Conservation (phyloP, 2,329 filamentous ascomycete species). For the Fusarium sublunatum region DNA sequence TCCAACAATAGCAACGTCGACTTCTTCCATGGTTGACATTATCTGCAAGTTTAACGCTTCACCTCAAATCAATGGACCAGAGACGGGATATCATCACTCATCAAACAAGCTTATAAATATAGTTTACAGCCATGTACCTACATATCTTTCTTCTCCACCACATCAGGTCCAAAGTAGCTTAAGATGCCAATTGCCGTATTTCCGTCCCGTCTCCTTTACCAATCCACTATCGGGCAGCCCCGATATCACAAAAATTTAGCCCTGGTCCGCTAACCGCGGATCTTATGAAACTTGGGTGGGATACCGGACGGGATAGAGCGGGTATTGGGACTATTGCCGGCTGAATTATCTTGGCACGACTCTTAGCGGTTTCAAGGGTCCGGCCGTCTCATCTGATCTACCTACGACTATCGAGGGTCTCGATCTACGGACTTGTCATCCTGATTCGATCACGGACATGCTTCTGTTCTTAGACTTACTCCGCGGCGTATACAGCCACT, state of each 20-base stretch:
- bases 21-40: conserved; percentile 11
- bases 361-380: not conserved
- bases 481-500: not conserved
- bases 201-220: not conserved
- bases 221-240: not conserved
- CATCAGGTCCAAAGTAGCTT: not conserved
- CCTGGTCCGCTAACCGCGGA: not conserved
- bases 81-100: not conserved
- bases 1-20: conserved; percentile 25
- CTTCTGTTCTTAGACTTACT: conserved; percentile 6
- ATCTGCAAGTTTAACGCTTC: not conserved
- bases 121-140: not conserved
- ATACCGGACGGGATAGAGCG: conserved; percentile 18
- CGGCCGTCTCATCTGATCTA: not conserved
- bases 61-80: not conserved
- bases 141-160: not conserved
- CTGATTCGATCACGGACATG: not conserved
- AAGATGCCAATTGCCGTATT: not conserved
- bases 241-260: not conserved
- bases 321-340: conserved; percentile 5
- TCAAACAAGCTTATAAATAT: not conserved
- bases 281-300: conserved; percentile 1
- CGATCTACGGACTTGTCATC: conserved; percentile 1
- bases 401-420: not conserved
- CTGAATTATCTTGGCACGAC: not conserved